Conservation (phyloP, 73 alveolate genomes). For the Breviolum minutum region DNA sequence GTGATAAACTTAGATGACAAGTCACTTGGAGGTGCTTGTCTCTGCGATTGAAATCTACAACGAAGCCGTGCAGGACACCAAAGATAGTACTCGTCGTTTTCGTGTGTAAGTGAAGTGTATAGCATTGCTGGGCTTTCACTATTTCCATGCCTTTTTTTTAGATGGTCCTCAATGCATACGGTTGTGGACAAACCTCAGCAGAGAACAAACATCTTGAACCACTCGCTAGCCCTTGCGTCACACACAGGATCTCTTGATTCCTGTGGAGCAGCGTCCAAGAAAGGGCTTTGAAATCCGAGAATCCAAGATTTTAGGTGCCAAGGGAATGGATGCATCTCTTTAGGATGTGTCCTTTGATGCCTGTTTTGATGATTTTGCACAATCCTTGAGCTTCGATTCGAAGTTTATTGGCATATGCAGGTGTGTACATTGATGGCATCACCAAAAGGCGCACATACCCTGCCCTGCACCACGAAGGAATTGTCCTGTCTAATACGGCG, state of each 20-base stretch:
- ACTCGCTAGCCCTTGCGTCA: not conserved
- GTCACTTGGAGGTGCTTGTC: slow-evolving; percentile 25
- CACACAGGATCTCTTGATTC: slow-evolving; percentile 95
- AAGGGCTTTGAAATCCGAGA: slow-evolving; percentile 98
- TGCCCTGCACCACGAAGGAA: no score
- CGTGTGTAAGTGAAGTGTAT: not conserved
- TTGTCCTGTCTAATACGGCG: no score
- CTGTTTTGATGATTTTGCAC: no score
- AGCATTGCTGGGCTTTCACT: not conserved
- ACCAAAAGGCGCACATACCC: slow-evolving; percentile 50
- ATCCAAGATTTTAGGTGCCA: slow-evolving; percentile 84
- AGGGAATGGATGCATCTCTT: not conserved
- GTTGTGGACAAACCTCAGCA: no score
- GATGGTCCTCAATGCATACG: no score
- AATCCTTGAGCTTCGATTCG: not conserved
- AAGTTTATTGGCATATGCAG: not conserved
- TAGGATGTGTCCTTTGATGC: not conserved
- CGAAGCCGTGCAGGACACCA: slow-evolving; percentile 98
- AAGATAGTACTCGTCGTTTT: not conserved
- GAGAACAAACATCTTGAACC: no score
- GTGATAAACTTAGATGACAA: no score
- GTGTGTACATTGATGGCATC: slow-evolving; percentile 87
- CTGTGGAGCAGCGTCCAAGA: slow-evolving; percentile 96
- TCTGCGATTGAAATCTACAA: slow-evolving; percentile 99
- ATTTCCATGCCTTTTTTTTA: not conserved